Base-by-base conservation (phyloP, 371 early-diverging fungal species). In the Dentiscutata heterogama region DNA sequence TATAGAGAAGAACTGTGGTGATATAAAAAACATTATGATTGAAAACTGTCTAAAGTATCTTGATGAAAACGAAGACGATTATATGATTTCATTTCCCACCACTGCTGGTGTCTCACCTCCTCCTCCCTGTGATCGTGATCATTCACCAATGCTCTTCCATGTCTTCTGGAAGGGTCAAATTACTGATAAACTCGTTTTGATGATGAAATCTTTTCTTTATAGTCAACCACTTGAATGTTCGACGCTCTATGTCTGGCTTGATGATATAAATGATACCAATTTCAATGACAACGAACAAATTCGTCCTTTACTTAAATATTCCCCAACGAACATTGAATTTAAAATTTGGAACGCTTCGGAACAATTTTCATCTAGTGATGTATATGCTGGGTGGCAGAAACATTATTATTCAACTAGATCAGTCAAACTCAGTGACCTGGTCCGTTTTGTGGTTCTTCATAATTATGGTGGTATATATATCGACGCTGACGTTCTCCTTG, bases 101-200 rank as follows among this genome's bases (percentile, higher is more conserved):
- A 35, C 35, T 35, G 35, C 35, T 35, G 35, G 35, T 35, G 20
- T 20, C 16, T 13, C 4, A 67, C 35, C 67, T 2, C 22, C 27
- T 50, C 54, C 54, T 7, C 14, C 8, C 20, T 73, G 58, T 73
- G 29, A 27, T 1, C 50, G 22, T 50, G 22, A 73, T 54, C 29
- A 42, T 31, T 27, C 74, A 25, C 2, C 60, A 4, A 83, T 86
- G 84, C 56, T 84, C 31, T 83, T 84, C 46, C 86, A 86, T 70
- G 76, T 86, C 46, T 86, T 84, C 83, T 86, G 86, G 86, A 81
- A 83, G 6, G 86, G 86, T 0, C 82, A 78, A 1, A 77, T 86
- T 35, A 84, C 84, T 14, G 86, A 86, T 76, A 86, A 86, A 58
- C 27, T 86, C 7, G 67, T 74, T 1, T 68, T 86, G 22, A 81